These are phyloP conservation scores for Cryptococcus hybrid DNA, from an alignment of 1,284 basidiomycete genomes.

Conservation along the genomic window DNA sequence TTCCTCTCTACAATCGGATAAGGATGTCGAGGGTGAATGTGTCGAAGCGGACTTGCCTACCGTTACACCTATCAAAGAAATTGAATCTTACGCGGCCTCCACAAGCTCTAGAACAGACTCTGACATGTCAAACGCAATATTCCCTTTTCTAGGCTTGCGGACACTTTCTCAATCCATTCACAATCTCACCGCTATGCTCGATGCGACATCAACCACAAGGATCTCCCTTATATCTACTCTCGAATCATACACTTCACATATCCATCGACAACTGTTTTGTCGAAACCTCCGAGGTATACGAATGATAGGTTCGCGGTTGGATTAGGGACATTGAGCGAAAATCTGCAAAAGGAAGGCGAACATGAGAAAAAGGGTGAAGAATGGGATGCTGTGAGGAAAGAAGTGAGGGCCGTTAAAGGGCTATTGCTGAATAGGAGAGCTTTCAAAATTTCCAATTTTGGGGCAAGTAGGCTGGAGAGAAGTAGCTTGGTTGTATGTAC, in stretches of 20 bases:
- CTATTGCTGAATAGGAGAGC: not conserved
- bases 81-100: no score
- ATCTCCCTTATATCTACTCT: constrained; percentile 44
- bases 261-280: constrained; percentile 39
- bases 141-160: constrained; percentile 11
- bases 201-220: constrained; percentile 46
- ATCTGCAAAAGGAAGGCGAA: constrained; percentile 34
- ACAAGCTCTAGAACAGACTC: no score
- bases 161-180: constrained; percentile 20
- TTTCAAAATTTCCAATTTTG: no score
- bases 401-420: constrained; percentile 45
- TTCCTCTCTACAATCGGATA: no score
- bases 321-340: constrained; percentile 30
- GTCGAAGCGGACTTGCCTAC: no score
- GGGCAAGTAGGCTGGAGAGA: not conserved
- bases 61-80: no score
- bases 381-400: constrained; percentile 47
- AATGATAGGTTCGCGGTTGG: constrained; percentile 19
- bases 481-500: no score
- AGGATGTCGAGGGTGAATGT: no score
- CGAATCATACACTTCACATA: constrained; percentile 40
- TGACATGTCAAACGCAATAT: no score
- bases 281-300: not conserved
- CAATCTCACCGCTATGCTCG: constrained; percentile 25
- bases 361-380: constrained; percentile 23